Evolutionary conservation across 345 rosid species (phyloP), one percentile per base, ranked within the genome.

Genomic region (Salix purpurea): DNA sequence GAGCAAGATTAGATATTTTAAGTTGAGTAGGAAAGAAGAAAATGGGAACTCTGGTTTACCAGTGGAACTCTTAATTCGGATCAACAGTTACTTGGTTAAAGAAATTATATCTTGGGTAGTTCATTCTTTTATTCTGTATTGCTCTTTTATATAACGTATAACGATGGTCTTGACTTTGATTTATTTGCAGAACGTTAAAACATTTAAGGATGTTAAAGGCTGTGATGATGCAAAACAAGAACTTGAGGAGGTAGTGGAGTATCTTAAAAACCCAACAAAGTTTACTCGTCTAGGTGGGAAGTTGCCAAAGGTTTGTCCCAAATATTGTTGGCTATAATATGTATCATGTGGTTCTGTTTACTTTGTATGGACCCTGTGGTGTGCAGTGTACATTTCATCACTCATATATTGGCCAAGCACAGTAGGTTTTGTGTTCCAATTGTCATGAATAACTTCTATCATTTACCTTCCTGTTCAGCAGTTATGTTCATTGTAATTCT

Each of bases 211-310:
- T 87, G 99, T 96, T 74, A 96, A 93, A 87, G 99, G 99, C 74
- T 96, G 99, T 84, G 98, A 96, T 88, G 99, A 96, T 87, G 99
- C 99, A 74, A 96, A 96, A 84, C 97, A 93, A 87, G 98, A 96
- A 86, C 97, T 96, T 60, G 97, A 92, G 88, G 99, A 96, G 86
- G 95, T 96, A 48, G 99, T 93, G 67, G 99, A 96, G 84, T 96
- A 96, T 85, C 92, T 96, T 0, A 96, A 89, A 83, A 96, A 92
- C 81, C 98, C 99, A 71, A 50, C 95, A 30, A 96, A 96, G 71
- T 96, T 96, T 81, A 96, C 99, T 83, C 97, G 99, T 73, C 98
- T 96, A 36, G 98, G 98, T 72, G 99, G 99, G 64, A 96, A 93
- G 88, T 82, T 96, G 84, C 99, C 99, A 69, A 96, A 96, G 98